Evolutionary conservation across 2,329 filamentous ascomycete species (phyloP).

Genomic region (Phyllachora maydis): DNA sequence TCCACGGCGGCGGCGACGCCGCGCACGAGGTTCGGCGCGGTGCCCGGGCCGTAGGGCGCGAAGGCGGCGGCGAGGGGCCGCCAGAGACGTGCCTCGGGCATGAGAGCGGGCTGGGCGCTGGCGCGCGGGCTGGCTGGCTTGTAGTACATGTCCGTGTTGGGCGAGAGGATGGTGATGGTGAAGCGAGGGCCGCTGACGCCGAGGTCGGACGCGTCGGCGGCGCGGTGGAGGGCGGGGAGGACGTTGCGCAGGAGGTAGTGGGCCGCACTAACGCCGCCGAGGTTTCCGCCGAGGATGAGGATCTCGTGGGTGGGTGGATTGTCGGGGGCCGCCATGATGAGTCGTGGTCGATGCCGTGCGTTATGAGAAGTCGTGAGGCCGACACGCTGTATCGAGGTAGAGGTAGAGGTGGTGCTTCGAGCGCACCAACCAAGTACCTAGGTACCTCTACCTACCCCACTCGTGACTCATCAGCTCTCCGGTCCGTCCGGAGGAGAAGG

Average conservation of each 20-base stretch:
- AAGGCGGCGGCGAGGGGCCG: not conserved
- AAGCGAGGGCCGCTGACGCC: no score
- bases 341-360: not conserved
- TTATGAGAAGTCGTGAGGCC: constrained; percentile 1
- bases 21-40: not conserved
- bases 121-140: constrained; percentile 5
- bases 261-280: not conserved
- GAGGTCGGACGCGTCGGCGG: no score
- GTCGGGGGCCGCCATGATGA: no score
- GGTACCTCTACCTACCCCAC: no score
- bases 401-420: no score
- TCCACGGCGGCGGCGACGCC: constrained; percentile 1
- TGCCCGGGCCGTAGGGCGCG: constrained; percentile 1
- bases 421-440: no score
- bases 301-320: no score
- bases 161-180: constrained; percentile 6
- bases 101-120: constrained; percentile 3
- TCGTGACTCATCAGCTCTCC: no score
- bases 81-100: constrained; percentile 5
- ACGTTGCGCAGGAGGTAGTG: constrained; percentile 1
- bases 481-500: no score
- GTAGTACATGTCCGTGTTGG: constrained; percentile 7
- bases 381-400: not conserved
- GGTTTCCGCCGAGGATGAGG: constrained; percentile 2
- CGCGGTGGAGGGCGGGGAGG: constrained; percentile 2